Evolutionary conservation across 768 basidiomycete genomes (phyloP).

Genomic region (Hemileccinum impolitum): DNA sequence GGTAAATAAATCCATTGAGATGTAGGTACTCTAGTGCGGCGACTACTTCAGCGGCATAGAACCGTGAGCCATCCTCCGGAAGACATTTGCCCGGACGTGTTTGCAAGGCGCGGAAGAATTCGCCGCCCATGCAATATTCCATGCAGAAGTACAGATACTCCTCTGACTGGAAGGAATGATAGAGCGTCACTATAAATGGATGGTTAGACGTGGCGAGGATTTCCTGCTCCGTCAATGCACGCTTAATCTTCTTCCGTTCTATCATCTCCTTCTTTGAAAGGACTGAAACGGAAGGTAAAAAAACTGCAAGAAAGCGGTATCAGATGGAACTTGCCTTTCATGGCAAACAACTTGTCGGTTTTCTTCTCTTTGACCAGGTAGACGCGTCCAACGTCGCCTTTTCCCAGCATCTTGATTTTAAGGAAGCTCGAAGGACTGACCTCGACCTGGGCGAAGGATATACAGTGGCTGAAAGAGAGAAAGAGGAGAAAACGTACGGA

Average conservation of each 20-base stretch:
- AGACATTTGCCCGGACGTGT: slow-evolving; percentile 96
- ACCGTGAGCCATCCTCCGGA: slow-evolving; percentile 90
- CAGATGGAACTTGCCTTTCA: slow-evolving; percentile 78
- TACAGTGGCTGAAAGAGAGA: background rate
- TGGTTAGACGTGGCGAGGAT: slow-evolving; percentile 98
- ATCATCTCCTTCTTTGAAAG: slow-evolving; percentile 99
- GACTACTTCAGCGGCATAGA: slow-evolving; percentile 98
- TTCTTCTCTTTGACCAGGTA: slow-evolving; percentile 99
- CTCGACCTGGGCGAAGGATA: slow-evolving; percentile 61
- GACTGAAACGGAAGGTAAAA: slow-evolving; percentile 51
- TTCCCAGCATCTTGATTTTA: slow-evolving; percentile 97
- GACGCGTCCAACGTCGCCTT: slow-evolving; percentile 98
- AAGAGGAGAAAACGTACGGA: slow-evolving; percentile 51
- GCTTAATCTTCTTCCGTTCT: slow-evolving; percentile 98
- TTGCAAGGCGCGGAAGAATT: slow-evolving; percentile 98
- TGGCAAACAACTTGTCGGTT: slow-evolving; percentile 91
- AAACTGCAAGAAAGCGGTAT: background rate
- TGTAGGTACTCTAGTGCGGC: slow-evolving; percentile 98
- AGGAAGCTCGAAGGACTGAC: slow-evolving; percentile 92
- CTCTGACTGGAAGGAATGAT: slow-evolving; percentile 98
- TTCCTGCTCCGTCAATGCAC: slow-evolving; percentile 97
- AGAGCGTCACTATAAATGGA: slow-evolving; percentile 98
- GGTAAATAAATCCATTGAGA: slow-evolving; percentile 98
- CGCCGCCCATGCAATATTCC: slow-evolving; percentile 99
- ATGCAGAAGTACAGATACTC: slow-evolving; percentile 98